Percentiles rank a stretch among this genome's conserved stretches.
Evolutionary conservation across 768 basidiomycete genomes (phyloP).

Genomic region (Phanerochaete sordida): DNA sequence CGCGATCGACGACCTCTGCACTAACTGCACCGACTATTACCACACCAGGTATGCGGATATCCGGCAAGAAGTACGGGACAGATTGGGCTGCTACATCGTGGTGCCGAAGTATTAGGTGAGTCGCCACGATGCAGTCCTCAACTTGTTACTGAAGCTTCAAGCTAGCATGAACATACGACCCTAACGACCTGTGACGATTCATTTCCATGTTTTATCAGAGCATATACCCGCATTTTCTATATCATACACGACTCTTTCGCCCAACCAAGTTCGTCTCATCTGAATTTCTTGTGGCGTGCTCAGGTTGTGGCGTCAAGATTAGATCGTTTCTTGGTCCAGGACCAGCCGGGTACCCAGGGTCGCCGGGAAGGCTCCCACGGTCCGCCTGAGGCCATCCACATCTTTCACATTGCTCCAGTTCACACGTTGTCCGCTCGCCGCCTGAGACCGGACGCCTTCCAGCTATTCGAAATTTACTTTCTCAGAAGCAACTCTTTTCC

Average conservation of each 20-base stretch:
- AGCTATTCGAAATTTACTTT: neutral
- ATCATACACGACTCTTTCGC: no score
- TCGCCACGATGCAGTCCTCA: no score
- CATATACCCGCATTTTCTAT: no score
- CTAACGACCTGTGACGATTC: no score
- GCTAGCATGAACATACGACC: neutral
- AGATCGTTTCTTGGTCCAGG: no score
- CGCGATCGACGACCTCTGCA: neutral
- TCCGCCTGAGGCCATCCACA: neutral
- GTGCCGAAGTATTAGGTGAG: neutral
- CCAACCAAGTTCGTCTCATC: no score
- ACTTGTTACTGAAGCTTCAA: no score
- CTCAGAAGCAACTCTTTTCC: neutral
- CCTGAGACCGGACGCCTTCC: neutral
- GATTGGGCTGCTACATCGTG: neutral
- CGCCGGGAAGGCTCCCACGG: neutral
- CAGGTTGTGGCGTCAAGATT: no score
- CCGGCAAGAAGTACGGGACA: neutral
- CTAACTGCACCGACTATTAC: neutral
- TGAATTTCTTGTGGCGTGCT: no score
- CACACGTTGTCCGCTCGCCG: neutral
- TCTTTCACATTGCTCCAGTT: no score
- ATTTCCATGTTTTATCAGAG: no score
- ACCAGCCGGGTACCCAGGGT: no score
- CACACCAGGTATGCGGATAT: neutral